Evolutionary conservation across 768 basidiomycete species (phyloP), one percentile per base, ranked within the genome.

Genomic region (Lentinula boryana): DNA sequence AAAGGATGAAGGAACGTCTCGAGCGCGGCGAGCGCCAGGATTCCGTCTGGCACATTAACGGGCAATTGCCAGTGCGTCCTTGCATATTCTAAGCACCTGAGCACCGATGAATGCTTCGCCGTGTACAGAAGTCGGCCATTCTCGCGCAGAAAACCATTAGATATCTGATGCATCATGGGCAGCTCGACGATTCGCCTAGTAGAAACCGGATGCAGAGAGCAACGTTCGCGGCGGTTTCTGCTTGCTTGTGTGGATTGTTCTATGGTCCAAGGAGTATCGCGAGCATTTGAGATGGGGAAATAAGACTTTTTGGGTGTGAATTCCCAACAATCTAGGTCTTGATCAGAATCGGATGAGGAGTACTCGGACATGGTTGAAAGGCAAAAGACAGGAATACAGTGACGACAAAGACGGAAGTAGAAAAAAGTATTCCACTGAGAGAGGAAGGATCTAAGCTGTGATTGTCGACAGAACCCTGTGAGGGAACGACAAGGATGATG

Each of bases 1-100:
- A 76, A 74, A 15, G 80, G 80, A 52, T 75, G 74, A 65, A 83
- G 78, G 64, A 86, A 80, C 12, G 87, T 81, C 9, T 79, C 78
- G 62, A 88, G 80, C 2, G 86, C 87, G 4, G 81, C 83, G 56
- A 88, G 80, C 31, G 80, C 78, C 62, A 84, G 78, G 60, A 86
- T 69, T 60, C 77, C 67, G 60, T 80, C 71, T 44, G 78, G 75
- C 54, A 81, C 67, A 38, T 74, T 60, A 36, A 71, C 3, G 58
- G 81, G 73, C 62, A 83, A 70, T 10, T 65, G 71, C 68, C 74
- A 72, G 69, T 64, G 73, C 64, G 56, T 53, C 60, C 80, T 74
- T 58, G 78, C 76, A 43, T 72, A 71, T 3, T 70, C 67, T 64
- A 87, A 79, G 66, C 82, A 81, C 18, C 70, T 65, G 54, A 77